Percentiles rank a stretch among this genome's conserved stretches.
phyloP scores from a whole-genome alignment of 768 basidiomycete species.

The Nidularia sp. region DNA sequence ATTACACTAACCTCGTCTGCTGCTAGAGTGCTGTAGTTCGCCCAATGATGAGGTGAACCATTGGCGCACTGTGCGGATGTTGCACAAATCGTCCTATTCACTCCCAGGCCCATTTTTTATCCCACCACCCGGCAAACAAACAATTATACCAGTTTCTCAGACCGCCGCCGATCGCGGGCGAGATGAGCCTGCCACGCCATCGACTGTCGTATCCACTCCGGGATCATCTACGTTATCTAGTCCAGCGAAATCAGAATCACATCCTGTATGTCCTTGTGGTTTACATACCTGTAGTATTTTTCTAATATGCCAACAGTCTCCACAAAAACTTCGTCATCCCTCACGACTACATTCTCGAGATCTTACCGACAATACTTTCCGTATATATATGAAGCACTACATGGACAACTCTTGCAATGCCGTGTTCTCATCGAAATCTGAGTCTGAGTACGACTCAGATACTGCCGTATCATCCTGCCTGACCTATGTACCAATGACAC shows the following conservation, averaged over 20 bases:
- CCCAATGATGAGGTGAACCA: conserved; percentile 60
- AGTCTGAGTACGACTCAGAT: conserved; percentile 11
- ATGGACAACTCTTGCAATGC: conserved; percentile 53
- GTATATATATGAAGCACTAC: conserved; percentile 75
- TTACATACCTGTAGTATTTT: no score
- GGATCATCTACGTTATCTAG: conserved; percentile 17
- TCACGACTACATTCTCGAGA: conserved; percentile 63
- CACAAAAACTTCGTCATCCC: conserved; percentile 65
- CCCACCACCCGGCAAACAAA: no score
- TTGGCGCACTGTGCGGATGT: conserved; percentile 42
- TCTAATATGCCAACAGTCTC: conserved; percentile 16
- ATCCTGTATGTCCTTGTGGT: conserved; percentile 4
- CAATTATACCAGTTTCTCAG: no score
- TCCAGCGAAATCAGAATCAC: conserved; percentile 17
- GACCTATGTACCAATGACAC: conserved; percentile 20
- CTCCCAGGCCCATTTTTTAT: conserved; percentile 46
- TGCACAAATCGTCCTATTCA: conserved; percentile 53
- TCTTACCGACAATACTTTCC: conserved; percentile 67
- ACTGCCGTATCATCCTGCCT: conserved; percentile 2
- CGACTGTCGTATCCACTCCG: conserved; percentile 9
- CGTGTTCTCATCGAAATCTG: conserved; percentile 3
- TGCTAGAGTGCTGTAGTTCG: conserved; percentile 40
- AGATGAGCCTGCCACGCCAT: conserved; percentile 5
- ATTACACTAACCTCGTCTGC: neutral
- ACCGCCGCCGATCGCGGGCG: conserved; percentile 3